Evolutionary conservation across 2,329 filamentous ascomycete species (phyloP).

Genomic region (Colletotrichum sp.): DNA sequence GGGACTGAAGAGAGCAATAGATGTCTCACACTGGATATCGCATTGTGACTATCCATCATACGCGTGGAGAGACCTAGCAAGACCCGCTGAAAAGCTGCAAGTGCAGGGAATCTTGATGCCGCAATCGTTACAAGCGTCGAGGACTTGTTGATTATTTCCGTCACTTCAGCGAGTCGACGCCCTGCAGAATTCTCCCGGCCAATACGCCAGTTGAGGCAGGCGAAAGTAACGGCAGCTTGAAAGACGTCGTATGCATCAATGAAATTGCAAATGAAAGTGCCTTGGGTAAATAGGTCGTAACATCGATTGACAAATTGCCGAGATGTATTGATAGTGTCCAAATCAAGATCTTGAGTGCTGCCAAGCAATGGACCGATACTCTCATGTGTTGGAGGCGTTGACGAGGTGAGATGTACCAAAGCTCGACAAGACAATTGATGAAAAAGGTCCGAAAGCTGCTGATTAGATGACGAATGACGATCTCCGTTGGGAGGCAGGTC

Average conservation of each 20-base stretch:
- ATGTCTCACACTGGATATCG: neutral
- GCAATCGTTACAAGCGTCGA: neutral
- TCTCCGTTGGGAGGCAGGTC: neutral
- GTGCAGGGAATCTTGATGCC: constrained; percentile 1
- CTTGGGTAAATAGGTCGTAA: neutral
- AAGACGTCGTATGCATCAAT: constrained; percentile 15
- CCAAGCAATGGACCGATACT: neutral
- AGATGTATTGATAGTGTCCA: neutral
- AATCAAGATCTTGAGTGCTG: neutral
- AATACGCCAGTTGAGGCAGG: neutral
- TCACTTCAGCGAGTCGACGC: neutral
- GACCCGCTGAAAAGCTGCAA: constrained; percentile 4
- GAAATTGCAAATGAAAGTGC: neutral
- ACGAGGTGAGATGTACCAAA: neutral
- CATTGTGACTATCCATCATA: neutral
- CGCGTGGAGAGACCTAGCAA: neutral
- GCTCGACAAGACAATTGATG: neutral
- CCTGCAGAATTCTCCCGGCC: neutral
- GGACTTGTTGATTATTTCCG: neutral
- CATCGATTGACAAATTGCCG: neutral
- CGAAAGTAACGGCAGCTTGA: constrained; percentile 1
- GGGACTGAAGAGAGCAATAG: neutral
- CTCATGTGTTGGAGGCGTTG: neutral
- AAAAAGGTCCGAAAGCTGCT: neutral
- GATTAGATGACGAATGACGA: neutral